These are phyloP conservation scores for Vachellia collinsii DNA, from an alignment of 306 rosid species.

Conservation along the genomic window DNA sequence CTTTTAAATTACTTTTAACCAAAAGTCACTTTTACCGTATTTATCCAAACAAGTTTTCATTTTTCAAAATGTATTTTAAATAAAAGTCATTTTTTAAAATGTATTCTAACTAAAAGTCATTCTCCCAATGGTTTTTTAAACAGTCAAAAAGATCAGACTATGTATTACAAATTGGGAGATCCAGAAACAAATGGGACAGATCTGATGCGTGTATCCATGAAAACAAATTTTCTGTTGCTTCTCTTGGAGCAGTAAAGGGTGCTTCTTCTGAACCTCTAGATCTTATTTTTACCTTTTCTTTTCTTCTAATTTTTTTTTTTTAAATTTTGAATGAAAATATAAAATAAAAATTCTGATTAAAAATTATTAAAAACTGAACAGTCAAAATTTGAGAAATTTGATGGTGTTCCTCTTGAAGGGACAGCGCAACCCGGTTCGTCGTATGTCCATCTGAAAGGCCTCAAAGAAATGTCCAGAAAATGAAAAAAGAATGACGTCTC, in stretches of 20 bases:
- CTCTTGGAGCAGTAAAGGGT: neutral
- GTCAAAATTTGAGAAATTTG: neutral
- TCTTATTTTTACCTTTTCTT: neutral
- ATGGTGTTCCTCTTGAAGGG: neutral
- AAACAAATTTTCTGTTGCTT: neutral
- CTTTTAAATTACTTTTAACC: no score
- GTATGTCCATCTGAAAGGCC: constrained; percentile 7
- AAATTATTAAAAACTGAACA: neutral
- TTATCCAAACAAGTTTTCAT: no score
- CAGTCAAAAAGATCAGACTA: constrained; percentile 9
- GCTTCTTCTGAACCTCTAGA: neutral
- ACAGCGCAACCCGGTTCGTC: neutral
- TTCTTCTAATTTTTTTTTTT: neutral
- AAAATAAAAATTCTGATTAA: neutral
- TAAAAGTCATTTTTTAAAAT: no score
- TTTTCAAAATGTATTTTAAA: no score
- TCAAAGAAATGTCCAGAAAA: neutral
- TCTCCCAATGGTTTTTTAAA: no score
- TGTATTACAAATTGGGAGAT: constrained; percentile 10
- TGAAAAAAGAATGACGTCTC: neutral
- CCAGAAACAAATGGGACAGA: neutral
- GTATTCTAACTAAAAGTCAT: no score
- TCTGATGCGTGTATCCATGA: neutral
- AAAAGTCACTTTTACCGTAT: no score
- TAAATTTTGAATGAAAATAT: neutral